These are phyloP conservation scores for Phytomonas serpens DNA, from an alignment of 208 protist species.

Conservation along the genomic window DNA sequence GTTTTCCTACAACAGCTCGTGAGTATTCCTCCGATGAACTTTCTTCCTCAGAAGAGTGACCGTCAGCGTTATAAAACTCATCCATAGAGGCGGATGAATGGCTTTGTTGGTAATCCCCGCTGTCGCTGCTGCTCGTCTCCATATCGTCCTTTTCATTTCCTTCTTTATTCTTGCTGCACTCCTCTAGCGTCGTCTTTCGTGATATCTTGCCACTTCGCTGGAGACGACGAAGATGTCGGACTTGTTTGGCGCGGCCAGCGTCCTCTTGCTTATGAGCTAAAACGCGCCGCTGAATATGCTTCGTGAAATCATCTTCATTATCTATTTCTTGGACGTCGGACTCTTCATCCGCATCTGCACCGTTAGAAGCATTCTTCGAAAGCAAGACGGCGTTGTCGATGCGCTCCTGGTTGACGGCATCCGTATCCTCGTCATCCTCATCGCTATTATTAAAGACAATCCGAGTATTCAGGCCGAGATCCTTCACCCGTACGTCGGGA, in stretches of 20 bases:
- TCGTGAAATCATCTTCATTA: neutral
- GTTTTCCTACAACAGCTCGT: constrained; percentile 4
- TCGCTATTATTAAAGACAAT: constrained; percentile 57
- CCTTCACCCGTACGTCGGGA: constrained; percentile 69
- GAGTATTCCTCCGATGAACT: constrained; percentile 17
- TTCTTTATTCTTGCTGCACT: constrained; percentile 24
- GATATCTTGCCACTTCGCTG: constrained; percentile 57
- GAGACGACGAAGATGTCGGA: constrained; percentile 68
- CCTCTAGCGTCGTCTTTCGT: constrained; percentile 52
- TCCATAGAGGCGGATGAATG: constrained; percentile 17
- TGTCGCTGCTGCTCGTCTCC: constrained; percentile 14
- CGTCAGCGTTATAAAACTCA: constrained; percentile 27
- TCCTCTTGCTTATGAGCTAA: constrained; percentile 34
- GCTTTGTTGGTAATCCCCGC: constrained; percentile 15
- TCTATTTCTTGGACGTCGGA: neutral
- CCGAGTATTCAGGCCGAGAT: constrained; percentile 63
- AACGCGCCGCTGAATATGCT: constrained; percentile 23
- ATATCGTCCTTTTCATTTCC: constrained; percentile 22
- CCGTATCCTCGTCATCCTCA: constrained; percentile 40
- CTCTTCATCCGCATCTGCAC: neutral
- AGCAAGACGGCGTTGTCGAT: neutral
- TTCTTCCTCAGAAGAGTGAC: constrained; percentile 8
- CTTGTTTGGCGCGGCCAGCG: constrained; percentile 54
- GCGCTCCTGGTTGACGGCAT: constrained; percentile 7
- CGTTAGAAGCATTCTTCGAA: neutral